These are phyloP conservation scores for Hanseniaspora sp. DNA, from an alignment of 1,139 yeast genomes.

Conservation along the genomic window DNA sequence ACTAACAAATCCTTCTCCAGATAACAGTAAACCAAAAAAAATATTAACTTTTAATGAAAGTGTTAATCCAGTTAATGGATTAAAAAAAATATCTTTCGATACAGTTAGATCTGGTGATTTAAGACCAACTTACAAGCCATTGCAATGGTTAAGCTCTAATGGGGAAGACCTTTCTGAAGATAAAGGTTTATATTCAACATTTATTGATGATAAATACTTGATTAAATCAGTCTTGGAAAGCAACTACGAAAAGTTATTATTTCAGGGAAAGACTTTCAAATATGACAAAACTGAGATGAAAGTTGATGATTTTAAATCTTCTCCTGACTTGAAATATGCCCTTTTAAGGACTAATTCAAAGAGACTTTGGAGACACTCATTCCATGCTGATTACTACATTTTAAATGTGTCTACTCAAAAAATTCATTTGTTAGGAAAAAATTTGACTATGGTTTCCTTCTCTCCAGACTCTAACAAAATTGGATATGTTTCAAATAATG, in stretches of 20 bases:
- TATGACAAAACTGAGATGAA: conserved; percentile 35
- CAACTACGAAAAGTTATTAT: conserved; percentile 36
- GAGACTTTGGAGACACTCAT: conserved; percentile 76
- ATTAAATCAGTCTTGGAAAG: conserved; percentile 36
- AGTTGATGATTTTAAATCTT: conserved; percentile 46
- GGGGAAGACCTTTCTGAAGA: conserved; percentile 27
- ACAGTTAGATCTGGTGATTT: conserved; percentile 43
- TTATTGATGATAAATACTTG: conserved; percentile 25
- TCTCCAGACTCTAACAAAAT: conserved; percentile 62
- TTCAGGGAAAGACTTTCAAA: conserved; percentile 39
- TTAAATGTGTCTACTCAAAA: conserved; percentile 35
- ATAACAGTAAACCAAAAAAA: not conserved
- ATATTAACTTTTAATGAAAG: not conserved
- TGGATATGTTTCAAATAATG: conserved; percentile 60
- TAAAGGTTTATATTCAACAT: conserved; percentile 31
- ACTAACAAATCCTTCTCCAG: not conserved
- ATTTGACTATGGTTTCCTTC: conserved; percentile 53
- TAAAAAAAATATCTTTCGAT: conserved; percentile 29
- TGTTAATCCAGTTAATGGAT: conserved; percentile 11
- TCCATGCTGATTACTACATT: conserved; percentile 60
- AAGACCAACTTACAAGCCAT: conserved; percentile 37
- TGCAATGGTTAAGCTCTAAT: conserved; percentile 51
- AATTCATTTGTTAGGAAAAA: conserved; percentile 26
- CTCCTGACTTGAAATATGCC: conserved; percentile 52
- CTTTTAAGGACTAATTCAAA: conserved; percentile 46